Conservation (phyloP, 1,284 basidiomycete species). For the Microbotryum violaceum region DNA sequence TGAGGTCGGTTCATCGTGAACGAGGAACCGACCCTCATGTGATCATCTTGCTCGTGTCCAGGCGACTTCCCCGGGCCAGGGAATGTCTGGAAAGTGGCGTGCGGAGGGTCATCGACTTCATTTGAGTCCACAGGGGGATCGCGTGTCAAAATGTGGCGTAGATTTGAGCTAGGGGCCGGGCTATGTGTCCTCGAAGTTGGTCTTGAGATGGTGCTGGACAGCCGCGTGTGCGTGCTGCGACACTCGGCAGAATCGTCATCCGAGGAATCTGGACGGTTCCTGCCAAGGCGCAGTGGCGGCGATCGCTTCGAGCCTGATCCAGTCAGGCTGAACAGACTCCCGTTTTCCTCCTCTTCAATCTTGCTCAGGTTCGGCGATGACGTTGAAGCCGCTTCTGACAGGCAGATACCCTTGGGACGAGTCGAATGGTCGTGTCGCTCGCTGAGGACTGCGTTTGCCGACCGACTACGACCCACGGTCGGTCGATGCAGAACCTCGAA, state of each 20-base stretch:
- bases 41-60: neutral
- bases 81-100: too few species aligned
- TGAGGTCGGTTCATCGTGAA: neutral
- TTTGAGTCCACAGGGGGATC: too few species aligned
- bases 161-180: too few species aligned
- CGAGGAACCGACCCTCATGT: neutral
- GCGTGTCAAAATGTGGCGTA: too few species aligned
- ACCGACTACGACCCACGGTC: neutral
- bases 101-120: too few species aligned
- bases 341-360: conserved; percentile 3
- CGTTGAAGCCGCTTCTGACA: neutral
- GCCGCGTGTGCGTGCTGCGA: conserved; percentile 1
- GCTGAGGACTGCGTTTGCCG: neutral
- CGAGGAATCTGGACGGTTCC: conserved; percentile 1
- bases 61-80: too few species aligned
- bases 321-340: neutral
- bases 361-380: conserved; percentile 6
- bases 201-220: neutral
- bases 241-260: neutral
- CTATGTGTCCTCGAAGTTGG: too few species aligned
- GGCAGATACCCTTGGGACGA: neutral
- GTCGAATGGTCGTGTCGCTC: neutral
- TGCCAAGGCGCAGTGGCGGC: neutral
- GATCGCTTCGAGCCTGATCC: neutral
- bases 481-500: conserved; percentile 8